A percentile compares a stretch with the other conserved stretches of the same genome.
These are phyloP conservation scores for Wickerhamiella dianesei DNA, from an alignment of 805 yeast genomes.

Conservation along the genomic window DNA sequence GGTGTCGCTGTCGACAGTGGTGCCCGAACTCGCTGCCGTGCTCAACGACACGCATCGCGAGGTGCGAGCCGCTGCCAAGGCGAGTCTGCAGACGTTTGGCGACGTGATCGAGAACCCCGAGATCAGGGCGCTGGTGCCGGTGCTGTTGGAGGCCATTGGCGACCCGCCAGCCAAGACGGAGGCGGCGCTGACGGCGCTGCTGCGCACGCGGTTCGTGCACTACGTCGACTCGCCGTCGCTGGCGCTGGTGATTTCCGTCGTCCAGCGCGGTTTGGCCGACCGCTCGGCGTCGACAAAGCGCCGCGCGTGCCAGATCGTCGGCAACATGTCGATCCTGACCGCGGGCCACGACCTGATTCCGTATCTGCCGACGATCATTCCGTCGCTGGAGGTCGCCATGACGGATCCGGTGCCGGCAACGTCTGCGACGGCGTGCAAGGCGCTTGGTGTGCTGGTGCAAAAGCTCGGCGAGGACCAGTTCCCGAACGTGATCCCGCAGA, in stretches of 20 bases:
- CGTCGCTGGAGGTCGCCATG: slow-evolving; percentile 84
- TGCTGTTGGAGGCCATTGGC: slow-evolving; percentile 79
- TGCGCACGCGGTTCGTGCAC: slow-evolving; percentile 88
- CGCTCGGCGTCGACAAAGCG: slow-evolving; percentile 86
- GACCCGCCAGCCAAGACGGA: slow-evolving; percentile 90
- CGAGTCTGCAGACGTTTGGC: slow-evolving; percentile 78
- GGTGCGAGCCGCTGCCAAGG: slow-evolving; percentile 90
- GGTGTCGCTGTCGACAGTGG: slow-evolving; percentile 72
- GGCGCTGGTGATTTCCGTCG: slow-evolving; percentile 87
- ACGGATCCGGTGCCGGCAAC: slow-evolving; percentile 97
- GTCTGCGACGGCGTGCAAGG: slow-evolving; percentile 94
- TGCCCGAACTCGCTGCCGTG: slow-evolving; percentile 93
- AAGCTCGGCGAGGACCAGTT: slow-evolving; percentile 91
- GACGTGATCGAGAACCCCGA: slow-evolving; percentile 97
- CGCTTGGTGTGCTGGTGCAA: slow-evolving; percentile 90
- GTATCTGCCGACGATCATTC: slow-evolving; percentile 61
- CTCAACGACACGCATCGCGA: slow-evolving; percentile 92
- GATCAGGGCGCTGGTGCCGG: slow-evolving; percentile 82
- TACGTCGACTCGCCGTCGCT: slow-evolving; percentile 96
- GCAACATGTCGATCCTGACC: slow-evolving; percentile 94
- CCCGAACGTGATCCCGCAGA: slow-evolving; percentile 79
- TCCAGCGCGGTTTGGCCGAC: slow-evolving; percentile 89
- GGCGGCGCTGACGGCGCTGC: slow-evolving; percentile 68
- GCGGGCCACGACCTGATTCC: slow-evolving; percentile 78
- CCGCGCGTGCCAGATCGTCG: slow-evolving; percentile 95